A percentile compares a stretch with the other conserved stretches of the same genome.
Evolutionary conservation across 1,284 basidiomycete species (phyloP).

Genomic region (Golubevia pallescens): DNA sequence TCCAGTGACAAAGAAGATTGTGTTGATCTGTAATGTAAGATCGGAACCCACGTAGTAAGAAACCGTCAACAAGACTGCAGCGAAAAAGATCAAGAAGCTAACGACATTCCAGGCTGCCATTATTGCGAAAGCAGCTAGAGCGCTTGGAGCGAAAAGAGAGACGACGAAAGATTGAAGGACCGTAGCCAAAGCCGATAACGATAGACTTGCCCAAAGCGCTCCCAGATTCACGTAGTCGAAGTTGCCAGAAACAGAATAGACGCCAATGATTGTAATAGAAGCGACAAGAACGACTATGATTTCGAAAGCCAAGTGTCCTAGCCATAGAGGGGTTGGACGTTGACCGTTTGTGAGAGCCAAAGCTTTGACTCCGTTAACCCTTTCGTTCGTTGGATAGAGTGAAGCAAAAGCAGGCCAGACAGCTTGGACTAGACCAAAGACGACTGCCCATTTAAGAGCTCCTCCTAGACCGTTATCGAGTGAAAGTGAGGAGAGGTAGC

Average conservation of each 20-base stretch:
- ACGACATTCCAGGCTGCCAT: slow-evolving; percentile 78
- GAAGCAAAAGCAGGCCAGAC: slow-evolving; percentile 81
- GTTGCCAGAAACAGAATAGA: slow-evolving; percentile 72
- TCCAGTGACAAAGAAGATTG: slow-evolving; percentile 74
- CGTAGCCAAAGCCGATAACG: slow-evolving; percentile 75
- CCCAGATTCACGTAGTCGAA: slow-evolving; percentile 73
- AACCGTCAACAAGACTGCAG: slow-evolving; percentile 73
- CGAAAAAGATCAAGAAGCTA: slow-evolving; percentile 72
- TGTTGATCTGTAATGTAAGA: slow-evolving; percentile 69
- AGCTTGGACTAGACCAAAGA: slow-evolving; percentile 66
- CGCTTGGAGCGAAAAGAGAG: slow-evolving; percentile 66
- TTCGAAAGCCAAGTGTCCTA: slow-evolving; percentile 80
- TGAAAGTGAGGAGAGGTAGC: slow-evolving; percentile 15
- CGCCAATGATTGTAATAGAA: slow-evolving; percentile 72
- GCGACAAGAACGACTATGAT: slow-evolving; percentile 71
- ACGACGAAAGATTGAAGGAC: slow-evolving; percentile 62
- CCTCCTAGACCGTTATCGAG: slow-evolving; percentile 23
- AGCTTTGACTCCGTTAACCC: slow-evolving; percentile 74
- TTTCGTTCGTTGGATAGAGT: slow-evolving; percentile 75
- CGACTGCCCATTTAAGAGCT: slow-evolving; percentile 22
- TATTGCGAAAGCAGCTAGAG: slow-evolving; percentile 76
- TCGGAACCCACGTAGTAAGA: slow-evolving; percentile 74
- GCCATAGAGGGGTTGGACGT: slow-evolving; percentile 76
- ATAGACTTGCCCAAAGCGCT: slow-evolving; percentile 74
- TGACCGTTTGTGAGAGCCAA: slow-evolving; percentile 81